Conservation (phyloP, 2,329 filamentous ascomycete species). For the Pyricularia sp. region DNA sequence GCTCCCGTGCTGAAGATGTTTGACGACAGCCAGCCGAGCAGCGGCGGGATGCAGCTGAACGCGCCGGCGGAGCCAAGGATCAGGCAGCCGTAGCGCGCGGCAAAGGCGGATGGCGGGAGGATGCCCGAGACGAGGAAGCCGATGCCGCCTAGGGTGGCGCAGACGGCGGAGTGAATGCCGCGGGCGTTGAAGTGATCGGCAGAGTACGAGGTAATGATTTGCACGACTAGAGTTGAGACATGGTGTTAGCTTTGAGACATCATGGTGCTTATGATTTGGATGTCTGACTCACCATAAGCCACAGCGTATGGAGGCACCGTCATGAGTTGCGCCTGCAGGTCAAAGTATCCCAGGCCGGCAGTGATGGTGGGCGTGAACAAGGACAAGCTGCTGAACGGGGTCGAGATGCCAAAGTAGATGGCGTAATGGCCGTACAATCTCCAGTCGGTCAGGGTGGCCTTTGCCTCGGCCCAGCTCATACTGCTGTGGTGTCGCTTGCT, state of each 20-base stretch:
- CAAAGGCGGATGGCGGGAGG: slow-evolving; percentile 36
- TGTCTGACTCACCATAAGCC: slow-evolving; percentile 34
- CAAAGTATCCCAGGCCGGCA: slow-evolving; percentile 37
- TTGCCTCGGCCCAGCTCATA: slow-evolving; percentile 59
- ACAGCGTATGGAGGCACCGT: slow-evolving; percentile 57
- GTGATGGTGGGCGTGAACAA: slow-evolving; percentile 55
- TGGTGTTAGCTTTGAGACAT: neutral
- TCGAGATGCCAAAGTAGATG: slow-evolving; percentile 39
- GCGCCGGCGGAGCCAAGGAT: slow-evolving; percentile 43
- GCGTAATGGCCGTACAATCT: slow-evolving; percentile 60
- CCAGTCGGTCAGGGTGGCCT: slow-evolving; percentile 56
- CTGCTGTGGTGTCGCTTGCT: slow-evolving; percentile 49
- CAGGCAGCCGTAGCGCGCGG: slow-evolving; percentile 44
- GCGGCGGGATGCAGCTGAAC: slow-evolving; percentile 45
- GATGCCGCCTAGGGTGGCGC: slow-evolving; percentile 39
- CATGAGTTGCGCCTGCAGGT: slow-evolving; percentile 54
- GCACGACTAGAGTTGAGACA: slow-evolving; percentile 14
- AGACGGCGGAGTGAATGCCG: slow-evolving; percentile 38
- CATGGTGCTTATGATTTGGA: neutral
- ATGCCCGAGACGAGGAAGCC: slow-evolving; percentile 45
- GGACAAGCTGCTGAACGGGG: slow-evolving; percentile 49
- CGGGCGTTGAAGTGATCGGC: slow-evolving; percentile 38
- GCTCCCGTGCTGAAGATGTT: slow-evolving; percentile 43
- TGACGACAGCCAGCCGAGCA: slow-evolving; percentile 42
- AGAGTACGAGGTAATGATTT: slow-evolving; percentile 32